phyloP scores from a whole-genome alignment of 129 eudicot genomes.

The Silybum marianum region DNA sequence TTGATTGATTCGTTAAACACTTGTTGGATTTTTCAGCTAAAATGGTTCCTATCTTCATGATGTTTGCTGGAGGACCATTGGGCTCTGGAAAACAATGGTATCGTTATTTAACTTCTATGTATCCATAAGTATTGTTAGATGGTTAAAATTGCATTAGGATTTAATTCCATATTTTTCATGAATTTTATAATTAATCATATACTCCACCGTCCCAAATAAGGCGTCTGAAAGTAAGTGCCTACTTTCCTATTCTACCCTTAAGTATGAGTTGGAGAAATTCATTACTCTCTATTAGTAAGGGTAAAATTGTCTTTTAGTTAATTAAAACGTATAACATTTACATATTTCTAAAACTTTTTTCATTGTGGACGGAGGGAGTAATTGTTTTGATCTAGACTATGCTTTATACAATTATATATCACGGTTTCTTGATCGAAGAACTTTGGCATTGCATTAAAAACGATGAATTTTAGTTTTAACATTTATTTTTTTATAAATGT shows the following conservation, averaged over 20 bases:
- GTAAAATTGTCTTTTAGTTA: neutral
- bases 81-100: conserved; percentile 99
- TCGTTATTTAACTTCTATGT: neutral
- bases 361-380: neutral
- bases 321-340: neutral
- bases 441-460: neutral
- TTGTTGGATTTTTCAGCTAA: conserved; percentile 59
- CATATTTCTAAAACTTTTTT: neutral
- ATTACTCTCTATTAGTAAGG: neutral
- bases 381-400: conserved; percentile 2
- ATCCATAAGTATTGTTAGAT: neutral
- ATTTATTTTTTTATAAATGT: neutral
- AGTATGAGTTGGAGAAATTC: neutral
- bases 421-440: neutral
- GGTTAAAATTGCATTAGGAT: neutral
- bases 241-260: neutral
- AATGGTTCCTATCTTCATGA: conserved; percentile 92
- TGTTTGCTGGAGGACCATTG: conserved; percentile 99
- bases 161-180: neutral
- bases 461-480: neutral
- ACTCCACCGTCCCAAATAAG: neutral
- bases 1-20: neutral
- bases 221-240: neutral
- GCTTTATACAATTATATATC: neutral
- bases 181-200: neutral